Evolutionary conservation across 805 yeast genomes (phyloP).

Genomic region (Torulaspora maleeae): DNA sequence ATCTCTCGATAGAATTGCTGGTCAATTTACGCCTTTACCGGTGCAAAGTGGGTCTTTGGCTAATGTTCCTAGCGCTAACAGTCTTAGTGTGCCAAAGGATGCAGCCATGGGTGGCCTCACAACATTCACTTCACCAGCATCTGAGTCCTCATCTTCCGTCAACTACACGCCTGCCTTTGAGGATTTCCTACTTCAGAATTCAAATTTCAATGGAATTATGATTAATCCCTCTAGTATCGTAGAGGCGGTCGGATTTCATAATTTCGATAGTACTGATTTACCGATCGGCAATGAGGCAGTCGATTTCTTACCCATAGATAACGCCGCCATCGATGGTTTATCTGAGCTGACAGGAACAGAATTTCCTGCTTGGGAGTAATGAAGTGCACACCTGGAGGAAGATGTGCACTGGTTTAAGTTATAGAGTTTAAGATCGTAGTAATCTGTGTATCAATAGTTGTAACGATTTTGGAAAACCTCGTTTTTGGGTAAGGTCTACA

Average conservation of each 20-base stretch:
- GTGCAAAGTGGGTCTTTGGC: background rate
- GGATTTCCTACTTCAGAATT: constrained; percentile 33
- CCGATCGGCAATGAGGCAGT: constrained; percentile 19
- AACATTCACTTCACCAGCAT: constrained; percentile 21
- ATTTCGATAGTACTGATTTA: constrained; percentile 15
- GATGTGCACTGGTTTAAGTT: background rate
- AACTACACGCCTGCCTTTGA: constrained; percentile 34
- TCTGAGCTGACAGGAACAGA: constrained; percentile 24
- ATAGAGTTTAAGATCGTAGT: background rate
- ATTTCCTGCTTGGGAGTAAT: constrained; percentile 31
- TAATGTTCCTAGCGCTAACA: background rate
- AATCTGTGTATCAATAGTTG: background rate
- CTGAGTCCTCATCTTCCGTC: constrained; percentile 20
- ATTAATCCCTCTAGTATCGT: constrained; percentile 32
- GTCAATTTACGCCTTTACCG: constrained; percentile 14
- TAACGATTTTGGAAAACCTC: background rate
- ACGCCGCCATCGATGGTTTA: constrained; percentile 30
- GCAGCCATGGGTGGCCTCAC: constrained; percentile 5
- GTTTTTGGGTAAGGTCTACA: too few relatives aligned
- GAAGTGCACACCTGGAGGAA: background rate
- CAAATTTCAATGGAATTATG: constrained; percentile 32
- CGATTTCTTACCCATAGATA: constrained; percentile 29
- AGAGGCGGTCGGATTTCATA: constrained; percentile 32
- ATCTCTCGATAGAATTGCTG: constrained; percentile 17
- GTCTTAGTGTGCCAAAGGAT: constrained; percentile 4